phyloP scores from a whole-genome alignment of 225 moss, liverwort and hornwort species.

The Lunularia cruciata region DNA sequence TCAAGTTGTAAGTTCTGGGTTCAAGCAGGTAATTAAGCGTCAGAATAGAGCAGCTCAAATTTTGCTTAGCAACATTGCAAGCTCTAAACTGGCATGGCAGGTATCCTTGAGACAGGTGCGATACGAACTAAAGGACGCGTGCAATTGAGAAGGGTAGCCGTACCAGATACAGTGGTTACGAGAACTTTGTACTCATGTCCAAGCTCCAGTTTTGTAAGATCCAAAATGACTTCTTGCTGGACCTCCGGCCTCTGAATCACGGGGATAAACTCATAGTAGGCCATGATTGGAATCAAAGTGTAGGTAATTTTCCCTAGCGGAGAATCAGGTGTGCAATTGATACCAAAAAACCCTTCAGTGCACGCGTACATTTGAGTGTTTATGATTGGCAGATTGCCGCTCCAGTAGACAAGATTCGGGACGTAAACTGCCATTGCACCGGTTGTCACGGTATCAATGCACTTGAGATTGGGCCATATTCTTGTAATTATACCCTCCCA shows the following conservation, averaged over 20 bases:
- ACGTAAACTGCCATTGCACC: conserved; percentile 72
- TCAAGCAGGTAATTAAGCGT: too few relatives aligned
- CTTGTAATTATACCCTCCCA: conserved; percentile 62
- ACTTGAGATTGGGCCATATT: conserved; percentile 64
- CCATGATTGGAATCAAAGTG: conserved; percentile 59
- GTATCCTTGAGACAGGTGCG: too few relatives aligned
- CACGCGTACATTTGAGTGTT: conserved; percentile 50
- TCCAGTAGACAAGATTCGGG: conserved; percentile 49
- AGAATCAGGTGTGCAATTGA: conserved; percentile 49
- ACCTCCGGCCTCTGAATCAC: conserved; percentile 8
- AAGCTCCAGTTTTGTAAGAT: conserved; percentile 58
- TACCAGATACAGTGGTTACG: conserved; percentile 68
- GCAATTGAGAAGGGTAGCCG: background rate
- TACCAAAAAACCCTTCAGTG: conserved; percentile 57
- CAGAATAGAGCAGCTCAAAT: too few relatives aligned
- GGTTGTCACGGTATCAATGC: conserved; percentile 49
- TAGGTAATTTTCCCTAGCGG: conserved; percentile 56
- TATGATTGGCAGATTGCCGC: conserved; percentile 50
- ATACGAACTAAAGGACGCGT: background rate
- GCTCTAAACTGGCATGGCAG: too few relatives aligned
- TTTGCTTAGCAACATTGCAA: too few relatives aligned
- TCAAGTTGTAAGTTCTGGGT: too few relatives aligned
- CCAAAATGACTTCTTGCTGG: conserved; percentile 38
- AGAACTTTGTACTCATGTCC: conserved; percentile 80
- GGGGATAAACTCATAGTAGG: conserved; percentile 79